Base-by-base conservation (phyloP, 345 rosid species). In the Diplotaxis tenuifolia region DNA sequence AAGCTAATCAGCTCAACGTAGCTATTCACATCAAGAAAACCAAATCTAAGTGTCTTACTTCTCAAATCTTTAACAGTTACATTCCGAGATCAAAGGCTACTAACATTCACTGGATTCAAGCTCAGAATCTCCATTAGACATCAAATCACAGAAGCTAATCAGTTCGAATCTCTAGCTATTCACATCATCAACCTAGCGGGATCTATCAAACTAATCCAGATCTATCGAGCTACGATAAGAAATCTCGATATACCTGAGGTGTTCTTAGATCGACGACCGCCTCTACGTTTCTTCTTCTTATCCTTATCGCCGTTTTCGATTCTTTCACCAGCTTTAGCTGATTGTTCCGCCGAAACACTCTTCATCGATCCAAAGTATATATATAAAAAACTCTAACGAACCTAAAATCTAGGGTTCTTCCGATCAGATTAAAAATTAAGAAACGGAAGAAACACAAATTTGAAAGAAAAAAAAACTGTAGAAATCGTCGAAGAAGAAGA, bases 251-350 rank as follows among this genome's bases (percentile, higher is more conserved):
- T 32, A 80, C 82, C 80, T 27, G 84, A 84, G 78, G 61, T 83
- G 72, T 72, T 83, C 75, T 84, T 91, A 15, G 92, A 83, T 75
- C 92, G 90, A 34, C 96, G 91, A 82, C 42, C 78, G 22, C 86
- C 70, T 76, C 91, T 86, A 38, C 92, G 87, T 40, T 74, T 86
- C 71, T 74, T 89, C 85, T 81, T 89, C 85, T 82, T 91, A 83
- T 91, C 89, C 80, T 83, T 87, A 25, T 89, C 92, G 12, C 81
- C 80, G 78, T 82, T 92, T 45, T 84, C 93, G 19, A 77, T 80
- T 80, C 75, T 57, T 52, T 83, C 90, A 49, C 67, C 76, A 27
- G 56, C 68, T 66, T 50, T 78, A 62, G 74, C 82, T 71, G 83
- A 27, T 50, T 79, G 81, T 68, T 88, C 91, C 6, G 32, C 55